Evolutionary conservation across 164 flowering plant genomes (phyloP).

Genomic region (Magnolia changhungtana): DNA sequence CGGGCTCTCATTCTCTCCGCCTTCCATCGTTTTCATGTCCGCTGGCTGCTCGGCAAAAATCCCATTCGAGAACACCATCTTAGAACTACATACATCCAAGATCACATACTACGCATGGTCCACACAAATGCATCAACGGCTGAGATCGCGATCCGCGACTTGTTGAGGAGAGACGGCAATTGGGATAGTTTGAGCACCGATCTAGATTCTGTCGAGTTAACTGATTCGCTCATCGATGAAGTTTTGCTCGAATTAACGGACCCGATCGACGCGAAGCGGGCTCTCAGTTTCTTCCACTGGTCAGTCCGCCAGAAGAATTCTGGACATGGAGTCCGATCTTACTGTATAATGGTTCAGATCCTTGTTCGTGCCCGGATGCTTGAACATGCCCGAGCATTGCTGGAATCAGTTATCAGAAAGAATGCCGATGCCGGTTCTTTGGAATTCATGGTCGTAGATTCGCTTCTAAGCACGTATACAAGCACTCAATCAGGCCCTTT

Average conservation of each 20-base stretch:
- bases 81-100: not conserved
- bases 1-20: not conserved
- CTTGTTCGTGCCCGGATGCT: slow-evolving; percentile 46
- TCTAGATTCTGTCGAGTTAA: slow-evolving; percentile 31
- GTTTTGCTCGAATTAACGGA: slow-evolving; percentile 58
- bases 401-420: slow-evolving; percentile 48
- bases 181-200: slow-evolving; percentile 46
- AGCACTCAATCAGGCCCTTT: slow-evolving; percentile 35
- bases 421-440: slow-evolving; percentile 8
- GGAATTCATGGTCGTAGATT: slow-evolving; percentile 34
- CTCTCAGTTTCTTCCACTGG: slow-evolving; percentile 84
- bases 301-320: slow-evolving; percentile 32
- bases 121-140: not conserved
- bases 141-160: slow-evolving; percentile 27
- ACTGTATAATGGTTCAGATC: slow-evolving; percentile 55
- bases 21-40: not conserved
- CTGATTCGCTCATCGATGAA: slow-evolving; percentile 29
- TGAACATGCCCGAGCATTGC: slow-evolving; percentile 57
- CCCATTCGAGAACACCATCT: not conserved
- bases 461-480: slow-evolving; percentile 43
- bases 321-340: slow-evolving; percentile 43
- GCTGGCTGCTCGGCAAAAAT: not conserved
- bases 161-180: slow-evolving; percentile 34
- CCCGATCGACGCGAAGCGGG: slow-evolving; percentile 53
- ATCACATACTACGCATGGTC: not conserved